A percentile compares a stretch with the other conserved stretches of the same genome.
phyloP scores from a whole-genome alignment of 129 eudicot species.

The Centella asiatica region DNA sequence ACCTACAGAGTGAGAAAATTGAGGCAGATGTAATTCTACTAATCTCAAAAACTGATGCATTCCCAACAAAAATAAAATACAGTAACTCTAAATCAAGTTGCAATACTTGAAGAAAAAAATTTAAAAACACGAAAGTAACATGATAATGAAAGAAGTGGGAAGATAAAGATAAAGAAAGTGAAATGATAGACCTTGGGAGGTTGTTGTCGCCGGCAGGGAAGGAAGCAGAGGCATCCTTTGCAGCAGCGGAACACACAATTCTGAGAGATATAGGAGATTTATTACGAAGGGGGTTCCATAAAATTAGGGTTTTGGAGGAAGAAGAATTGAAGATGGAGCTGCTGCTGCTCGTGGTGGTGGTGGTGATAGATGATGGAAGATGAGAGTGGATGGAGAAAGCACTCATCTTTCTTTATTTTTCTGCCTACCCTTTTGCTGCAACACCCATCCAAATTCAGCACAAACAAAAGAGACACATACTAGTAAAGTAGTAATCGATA shows the following conservation, averaged over 20 bases:
- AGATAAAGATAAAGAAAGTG: neutral
- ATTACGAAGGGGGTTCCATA: constrained; percentile 26
- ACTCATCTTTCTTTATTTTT: constrained; percentile 25
- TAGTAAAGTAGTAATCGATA: too few species aligned
- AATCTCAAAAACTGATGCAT: too few species aligned
- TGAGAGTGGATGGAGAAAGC: constrained; percentile 31
- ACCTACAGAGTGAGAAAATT: too few species aligned
- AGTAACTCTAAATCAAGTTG: neutral
- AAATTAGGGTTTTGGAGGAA: constrained; percentile 20
- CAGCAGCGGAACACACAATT: constrained; percentile 25
- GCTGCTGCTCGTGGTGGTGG: too few species aligned
- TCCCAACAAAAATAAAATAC: too few species aligned
- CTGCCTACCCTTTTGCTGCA: neutral
- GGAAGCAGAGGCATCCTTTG: constrained; percentile 31
- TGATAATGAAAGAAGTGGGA: neutral
- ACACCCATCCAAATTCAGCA: neutral
- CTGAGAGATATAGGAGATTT: constrained; percentile 11
- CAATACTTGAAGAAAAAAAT: neutral
- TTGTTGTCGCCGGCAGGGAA: constrained; percentile 30
- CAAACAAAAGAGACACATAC: neutral
- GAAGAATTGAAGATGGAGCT: constrained; percentile 3
- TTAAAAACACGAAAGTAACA: too few species aligned
- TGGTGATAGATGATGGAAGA: constrained; percentile 20
- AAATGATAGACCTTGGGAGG: constrained; percentile 34
- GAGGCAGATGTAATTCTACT: too few species aligned